Conservation (phyloP, 495 filamentous ascomycete genomes). For the Emericellopsis terricola region DNA sequence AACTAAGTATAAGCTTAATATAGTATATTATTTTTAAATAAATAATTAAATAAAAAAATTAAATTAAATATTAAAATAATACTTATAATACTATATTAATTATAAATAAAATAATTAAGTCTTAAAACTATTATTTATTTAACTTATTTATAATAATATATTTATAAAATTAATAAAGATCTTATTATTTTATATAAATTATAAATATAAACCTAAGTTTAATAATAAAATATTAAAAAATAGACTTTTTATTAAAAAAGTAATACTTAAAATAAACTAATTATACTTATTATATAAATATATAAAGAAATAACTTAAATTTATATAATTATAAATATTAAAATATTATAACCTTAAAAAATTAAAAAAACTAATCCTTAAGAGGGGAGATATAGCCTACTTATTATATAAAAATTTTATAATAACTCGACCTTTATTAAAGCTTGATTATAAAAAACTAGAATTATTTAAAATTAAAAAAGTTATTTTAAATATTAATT, state of each 20-base stretch:
- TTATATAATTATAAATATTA: neutral
- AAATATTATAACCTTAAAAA: neutral
- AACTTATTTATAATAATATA: neutral
- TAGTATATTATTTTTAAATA: neutral
- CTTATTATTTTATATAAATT: neutral
- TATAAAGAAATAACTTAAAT: neutral
- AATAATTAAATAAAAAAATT: neutral
- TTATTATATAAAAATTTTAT: neutral
- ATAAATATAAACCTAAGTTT: neutral
- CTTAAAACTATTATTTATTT: neutral
- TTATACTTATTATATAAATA: neutral
- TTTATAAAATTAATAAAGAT: neutral
- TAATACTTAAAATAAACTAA: neutral
- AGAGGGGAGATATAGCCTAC: neutral
- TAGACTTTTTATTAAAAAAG: neutral
- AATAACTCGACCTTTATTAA: neutral
- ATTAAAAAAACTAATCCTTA: neutral
- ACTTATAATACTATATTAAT: neutral
- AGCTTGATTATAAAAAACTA: neutral
- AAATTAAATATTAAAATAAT: neutral
- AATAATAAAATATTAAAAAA: neutral
- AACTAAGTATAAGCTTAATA: neutral
- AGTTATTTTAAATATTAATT: neutral
- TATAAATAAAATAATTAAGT: neutral
- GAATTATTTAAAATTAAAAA: neutral